Evolutionary conservation across 441 rosid genomes (phyloP), one percentile per base, ranked within the genome.

Genomic region (Caryocar brasiliense): DNA sequence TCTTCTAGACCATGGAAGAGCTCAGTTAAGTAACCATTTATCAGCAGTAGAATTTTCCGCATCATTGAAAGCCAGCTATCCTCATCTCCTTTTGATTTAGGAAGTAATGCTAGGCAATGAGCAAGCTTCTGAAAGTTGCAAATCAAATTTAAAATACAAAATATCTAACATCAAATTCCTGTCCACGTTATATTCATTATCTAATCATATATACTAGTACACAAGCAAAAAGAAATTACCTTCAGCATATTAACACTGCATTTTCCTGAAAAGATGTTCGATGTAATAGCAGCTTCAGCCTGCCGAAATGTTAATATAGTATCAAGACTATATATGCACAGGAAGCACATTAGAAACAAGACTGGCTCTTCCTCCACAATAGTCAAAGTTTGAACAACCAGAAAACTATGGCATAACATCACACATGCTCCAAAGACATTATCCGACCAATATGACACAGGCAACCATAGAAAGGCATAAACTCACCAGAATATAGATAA

Each of bases 1-100:
- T 84, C 86, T 78, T 85, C 96, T 29, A 91, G 63, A 61, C 82
- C 90, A 63, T 80, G 77, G 64, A 91, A 81, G 57, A 77, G 60
- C 44, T 72, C 85, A 61, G 67, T 77, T 35, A 91, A 71, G 67
- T 72, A 68, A 22, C 60, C 68, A 24, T 85, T 83, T 38, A 82
- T 63, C 41, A 73, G 64, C 42, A 82, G 62, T 65, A 87, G 57
- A 62, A 85, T 67, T 75, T 74, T 85, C 50, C 76, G 84, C 79
- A 87, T 70, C 76, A 78, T 66, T 69, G 77, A 51, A 52, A 68
- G 66, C 98, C 98, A 91, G 70, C 78, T 76, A 47, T 74, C 73
- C 41, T 66, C 87, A 61, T 83, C 91, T 51, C 93, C 93, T 71
- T 65, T 87, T 21, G 79, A 70, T 73, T 77, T 81, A 13, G 98